Percentiles rank a stretch among this genome's conserved stretches.
Evolutionary conservation across 495 filamentous ascomycete genomes (phyloP).

Genomic region (Hypomontagnella monticulosa): DNA sequence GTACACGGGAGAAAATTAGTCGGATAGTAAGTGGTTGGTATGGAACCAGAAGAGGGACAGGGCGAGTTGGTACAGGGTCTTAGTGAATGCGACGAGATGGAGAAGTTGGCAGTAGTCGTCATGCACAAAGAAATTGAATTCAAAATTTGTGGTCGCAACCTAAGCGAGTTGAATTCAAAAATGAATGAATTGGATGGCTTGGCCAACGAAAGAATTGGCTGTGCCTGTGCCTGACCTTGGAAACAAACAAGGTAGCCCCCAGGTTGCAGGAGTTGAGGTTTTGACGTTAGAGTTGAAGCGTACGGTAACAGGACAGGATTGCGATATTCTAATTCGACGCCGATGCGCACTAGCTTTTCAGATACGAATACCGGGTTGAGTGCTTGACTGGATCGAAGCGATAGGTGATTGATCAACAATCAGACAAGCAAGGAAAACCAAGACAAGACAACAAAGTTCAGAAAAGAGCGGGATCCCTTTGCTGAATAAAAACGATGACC

Average conservation of each 20-base stretch:
- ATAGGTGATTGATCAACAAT: conserved; percentile 43
- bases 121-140: conserved; percentile 4
- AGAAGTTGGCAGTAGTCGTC: not conserved
- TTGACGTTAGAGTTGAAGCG: not conserved
- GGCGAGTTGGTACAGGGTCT: not conserved
- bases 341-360: not conserved
- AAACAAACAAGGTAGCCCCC: too few relatives aligned
- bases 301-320: not conserved
- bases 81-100: not conserved
- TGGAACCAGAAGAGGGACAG: not conserved
- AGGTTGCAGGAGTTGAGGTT: not conserved
- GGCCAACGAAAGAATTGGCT: not conserved
- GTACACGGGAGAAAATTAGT: not conserved
- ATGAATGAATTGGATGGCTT: not conserved
- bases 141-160: not conserved
- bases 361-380: conserved; percentile 5
- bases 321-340: not conserved
- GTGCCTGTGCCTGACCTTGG: not conserved
- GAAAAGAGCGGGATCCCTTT: conserved; percentile 18
- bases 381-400: conserved; percentile 17
- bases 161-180: conserved; percentile 7
- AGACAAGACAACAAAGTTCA: not conserved
- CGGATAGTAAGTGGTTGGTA: not conserved
- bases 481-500: not conserved
- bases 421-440: conserved; percentile 20